A percentile compares a stretch with the other conserved stretches of the same genome.
Evolutionary conservation across 495 filamentous ascomycete genomes (phyloP).

Genomic region (Letharia columbiana): DNA sequence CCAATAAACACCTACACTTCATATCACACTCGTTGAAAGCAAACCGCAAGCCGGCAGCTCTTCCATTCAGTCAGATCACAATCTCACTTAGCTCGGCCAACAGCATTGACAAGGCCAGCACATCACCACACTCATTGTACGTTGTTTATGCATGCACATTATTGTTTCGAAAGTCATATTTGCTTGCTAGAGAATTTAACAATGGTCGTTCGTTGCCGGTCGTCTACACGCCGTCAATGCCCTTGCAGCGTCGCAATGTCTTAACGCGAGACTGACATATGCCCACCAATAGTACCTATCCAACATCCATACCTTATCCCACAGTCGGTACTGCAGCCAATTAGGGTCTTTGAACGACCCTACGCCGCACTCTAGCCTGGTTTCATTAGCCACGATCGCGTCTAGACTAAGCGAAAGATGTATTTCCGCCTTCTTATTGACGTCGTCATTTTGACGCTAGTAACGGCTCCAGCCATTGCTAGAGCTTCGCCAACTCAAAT

Average conservation of each 20-base stretch:
- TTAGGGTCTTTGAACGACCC: neutral
- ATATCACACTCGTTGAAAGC: neutral
- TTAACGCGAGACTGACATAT: neutral
- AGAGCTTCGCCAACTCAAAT: constrained; percentile 35
- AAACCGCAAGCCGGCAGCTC: neutral
- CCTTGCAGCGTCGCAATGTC: neutral
- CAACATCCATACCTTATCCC: neutral
- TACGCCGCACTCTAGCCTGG: neutral
- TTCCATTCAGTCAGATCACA: neutral
- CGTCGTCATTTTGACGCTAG: constrained; percentile 34
- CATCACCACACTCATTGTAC: neutral
- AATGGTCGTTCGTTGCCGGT: neutral
- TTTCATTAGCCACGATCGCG: neutral
- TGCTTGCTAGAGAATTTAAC: neutral
- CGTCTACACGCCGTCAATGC: neutral
- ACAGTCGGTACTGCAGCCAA: neutral
- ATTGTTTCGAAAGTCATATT: neutral
- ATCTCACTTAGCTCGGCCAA: neutral
- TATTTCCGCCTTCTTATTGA: constrained; percentile 11
- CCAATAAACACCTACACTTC: neutral
- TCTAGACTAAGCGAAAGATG: neutral
- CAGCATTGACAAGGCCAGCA: neutral
- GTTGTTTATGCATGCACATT: neutral
- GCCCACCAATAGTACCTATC: neutral
- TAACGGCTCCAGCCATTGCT: constrained; percentile 40